These are phyloP conservation scores for Triticum monococcum DNA, from an alignment of 176 grass and related monocot species.

Conservation along the genomic window DNA sequence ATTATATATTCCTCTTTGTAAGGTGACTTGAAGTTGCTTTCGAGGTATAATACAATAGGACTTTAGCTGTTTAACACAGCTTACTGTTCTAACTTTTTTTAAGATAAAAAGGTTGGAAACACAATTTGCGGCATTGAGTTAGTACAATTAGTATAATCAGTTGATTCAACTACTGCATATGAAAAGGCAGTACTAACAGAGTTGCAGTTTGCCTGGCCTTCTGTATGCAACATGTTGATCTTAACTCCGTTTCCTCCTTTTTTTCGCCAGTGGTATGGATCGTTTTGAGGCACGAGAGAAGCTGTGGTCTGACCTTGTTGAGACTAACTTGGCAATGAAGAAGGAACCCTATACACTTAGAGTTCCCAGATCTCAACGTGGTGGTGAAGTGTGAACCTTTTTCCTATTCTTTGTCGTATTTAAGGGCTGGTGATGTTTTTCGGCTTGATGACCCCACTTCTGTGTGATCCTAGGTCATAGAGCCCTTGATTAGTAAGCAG, in stretches of 20 bases:
- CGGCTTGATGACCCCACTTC: slow-evolving; percentile 33
- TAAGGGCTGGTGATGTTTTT: slow-evolving; percentile 20
- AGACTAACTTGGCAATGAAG: slow-evolving; percentile 85
- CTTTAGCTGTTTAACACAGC: not conserved
- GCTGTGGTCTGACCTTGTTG: slow-evolving; percentile 91
- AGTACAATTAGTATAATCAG: not conserved
- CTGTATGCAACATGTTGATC: slow-evolving; percentile 5
- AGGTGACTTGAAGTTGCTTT: not conserved
- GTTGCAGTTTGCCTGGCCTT: not conserved
- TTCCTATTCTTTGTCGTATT: slow-evolving; percentile 36
- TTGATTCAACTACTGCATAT: not conserved
- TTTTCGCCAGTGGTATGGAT: slow-evolving; percentile 74
- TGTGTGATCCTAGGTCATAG: slow-evolving; percentile 71
- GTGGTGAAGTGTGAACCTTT: slow-evolving; percentile 83
- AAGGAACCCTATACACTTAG: slow-evolving; percentile 84
- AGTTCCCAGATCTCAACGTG: slow-evolving; percentile 96
- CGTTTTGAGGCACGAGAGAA: slow-evolving; percentile 93
- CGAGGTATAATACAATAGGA: not conserved
- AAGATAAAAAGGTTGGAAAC: not conserved
- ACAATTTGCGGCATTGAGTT: slow-evolving; percentile 4
- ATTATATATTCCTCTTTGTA: slow-evolving; percentile 10
- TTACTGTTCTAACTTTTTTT: slow-evolving; percentile 24
- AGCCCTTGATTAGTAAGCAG: slow-evolving; percentile 97
- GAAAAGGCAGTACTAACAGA: slow-evolving; percentile 14
- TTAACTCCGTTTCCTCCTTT: slow-evolving; percentile 29